Conservation (phyloP, 2,329 filamentous ascomycete species). For the Fusarium tricinctum region DNA sequence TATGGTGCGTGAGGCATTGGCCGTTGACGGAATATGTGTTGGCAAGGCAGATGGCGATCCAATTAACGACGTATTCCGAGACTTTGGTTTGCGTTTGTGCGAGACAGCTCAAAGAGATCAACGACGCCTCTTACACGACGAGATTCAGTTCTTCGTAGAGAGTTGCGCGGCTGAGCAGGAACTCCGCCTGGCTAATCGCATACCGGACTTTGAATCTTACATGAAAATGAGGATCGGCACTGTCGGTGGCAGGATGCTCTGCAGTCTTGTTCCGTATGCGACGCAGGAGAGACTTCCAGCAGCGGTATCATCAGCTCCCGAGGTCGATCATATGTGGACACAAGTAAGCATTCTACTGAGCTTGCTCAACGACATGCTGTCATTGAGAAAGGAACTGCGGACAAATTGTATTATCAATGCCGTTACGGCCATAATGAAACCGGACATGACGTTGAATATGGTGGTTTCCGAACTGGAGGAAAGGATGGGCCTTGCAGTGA, state of each 20-base stretch:
- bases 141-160: slow-evolving; percentile 45
- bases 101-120: slow-evolving; percentile 18
- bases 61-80: slow-evolving; percentile 46
- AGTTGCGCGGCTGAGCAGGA: slow-evolving; percentile 50
- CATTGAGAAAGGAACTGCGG: slow-evolving; percentile 53
- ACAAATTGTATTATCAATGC: slow-evolving; percentile 51
- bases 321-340: slow-evolving; percentile 37
- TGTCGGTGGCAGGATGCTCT: slow-evolving; percentile 46
- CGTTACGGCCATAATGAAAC: slow-evolving; percentile 46
- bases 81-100: slow-evolving; percentile 41
- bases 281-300: slow-evolving; percentile 26
- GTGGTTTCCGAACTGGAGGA: slow-evolving; percentile 43
- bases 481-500: slow-evolving; percentile 44
- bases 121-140: slow-evolving; percentile 40
- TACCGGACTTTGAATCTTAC: slow-evolving; percentile 50
- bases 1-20: slow-evolving; percentile 39
- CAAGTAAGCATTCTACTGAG: slow-evolving; percentile 47
- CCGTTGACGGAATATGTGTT: slow-evolving; percentile 6
- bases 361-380: slow-evolving; percentile 53
- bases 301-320: slow-evolving; percentile 12
- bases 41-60: slow-evolving; percentile 22
- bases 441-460: slow-evolving; percentile 41
- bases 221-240: slow-evolving; percentile 51
- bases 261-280: slow-evolving; percentile 49
- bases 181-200: slow-evolving; percentile 41